phyloP scores from a whole-genome alignment of 2,329 filamentous ascomycete species.

The Botrytis cinerea region DNA sequence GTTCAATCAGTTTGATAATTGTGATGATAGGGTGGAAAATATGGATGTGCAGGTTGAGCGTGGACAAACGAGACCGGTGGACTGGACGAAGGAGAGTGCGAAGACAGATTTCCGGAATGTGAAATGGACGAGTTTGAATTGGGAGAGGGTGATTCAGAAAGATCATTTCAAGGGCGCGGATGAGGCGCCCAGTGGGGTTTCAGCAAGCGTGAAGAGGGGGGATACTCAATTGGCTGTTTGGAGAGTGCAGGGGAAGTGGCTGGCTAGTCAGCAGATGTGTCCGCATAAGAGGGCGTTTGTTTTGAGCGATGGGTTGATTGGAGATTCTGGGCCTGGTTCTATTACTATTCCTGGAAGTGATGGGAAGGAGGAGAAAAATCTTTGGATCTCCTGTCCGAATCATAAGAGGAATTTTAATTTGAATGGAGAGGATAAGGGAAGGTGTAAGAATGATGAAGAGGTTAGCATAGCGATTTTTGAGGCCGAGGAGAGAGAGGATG shows the following conservation, averaged over 20 bases:
- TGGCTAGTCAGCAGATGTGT: conserved; percentile 92
- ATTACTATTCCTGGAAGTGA: not conserved
- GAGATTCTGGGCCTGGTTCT: conserved; percentile 43
- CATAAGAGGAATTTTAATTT: conserved; percentile 91
- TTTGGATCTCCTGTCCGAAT: conserved; percentile 86
- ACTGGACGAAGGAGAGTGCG: conserved; percentile 71
- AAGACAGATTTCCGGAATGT: conserved; percentile 71
- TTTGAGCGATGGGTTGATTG: conserved; percentile 82
- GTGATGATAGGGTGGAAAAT: conserved; percentile 65
- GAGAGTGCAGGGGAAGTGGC: conserved; percentile 77
- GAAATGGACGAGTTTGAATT: conserved; percentile 66
- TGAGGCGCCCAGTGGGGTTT: conserved; percentile 69
- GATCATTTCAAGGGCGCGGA: conserved; percentile 66
- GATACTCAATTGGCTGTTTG: conserved; percentile 89
- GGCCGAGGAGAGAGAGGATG: conserved; percentile 73
- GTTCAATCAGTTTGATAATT: conserved; percentile 86
- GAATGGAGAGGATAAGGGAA: conserved; percentile 62
- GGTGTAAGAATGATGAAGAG: conserved; percentile 71
- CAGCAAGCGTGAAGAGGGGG: conserved; percentile 77
- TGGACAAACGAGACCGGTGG: conserved; percentile 67
- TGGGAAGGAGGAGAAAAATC: conserved; percentile 49
- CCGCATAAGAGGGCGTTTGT: conserved; percentile 89
- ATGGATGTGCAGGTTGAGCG: conserved; percentile 74
- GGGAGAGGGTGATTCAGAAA: conserved; percentile 77
- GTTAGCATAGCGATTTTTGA: conserved; percentile 83